phyloP scores from a whole-genome alignment of 345 rosid species.

The Gynandropsis gynandra region DNA sequence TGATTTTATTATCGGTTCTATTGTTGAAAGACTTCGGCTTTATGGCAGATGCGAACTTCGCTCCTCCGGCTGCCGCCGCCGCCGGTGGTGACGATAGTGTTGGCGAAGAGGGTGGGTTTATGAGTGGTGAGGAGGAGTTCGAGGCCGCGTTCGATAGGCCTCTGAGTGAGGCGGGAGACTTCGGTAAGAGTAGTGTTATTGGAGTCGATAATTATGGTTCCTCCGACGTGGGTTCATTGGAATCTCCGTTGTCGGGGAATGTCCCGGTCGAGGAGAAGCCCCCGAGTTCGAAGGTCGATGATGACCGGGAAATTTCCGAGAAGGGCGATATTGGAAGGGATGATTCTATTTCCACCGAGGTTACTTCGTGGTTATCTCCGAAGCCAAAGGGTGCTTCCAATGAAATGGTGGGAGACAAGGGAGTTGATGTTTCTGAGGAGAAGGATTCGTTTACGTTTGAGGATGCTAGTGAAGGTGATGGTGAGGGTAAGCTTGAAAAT shows the following conservation, averaged over 20 bases:
- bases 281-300: constrained; percentile 16
- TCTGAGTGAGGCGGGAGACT: constrained; percentile 18
- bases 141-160: constrained; percentile 27
- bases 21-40: constrained; percentile 4
- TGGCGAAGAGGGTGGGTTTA: constrained; percentile 32
- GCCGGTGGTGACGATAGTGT: constrained; percentile 22
- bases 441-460: constrained; percentile 21
- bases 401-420: constrained; percentile 15
- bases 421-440: constrained; percentile 23
- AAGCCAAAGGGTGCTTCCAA: constrained; percentile 25
- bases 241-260: background rate
- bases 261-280: constrained; percentile 1
- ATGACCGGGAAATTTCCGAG: constrained; percentile 10
- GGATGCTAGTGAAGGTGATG: constrained; percentile 19
- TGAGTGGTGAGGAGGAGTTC: constrained; percentile 47
- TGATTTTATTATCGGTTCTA: constrained; percentile 20
- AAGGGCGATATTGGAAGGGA: constrained; percentile 9
- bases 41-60: constrained; percentile 20
- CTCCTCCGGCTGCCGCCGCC: constrained; percentile 30
- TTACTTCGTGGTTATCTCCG: constrained; percentile 21
- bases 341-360: constrained; percentile 14
- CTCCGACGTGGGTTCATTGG: background rate
- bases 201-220: constrained; percentile 9
- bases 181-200: constrained; percentile 14
- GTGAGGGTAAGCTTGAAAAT: constrained; percentile 22